Base-by-base conservation (phyloP, 345 rosid genomes). In the Rhizophora apiculata region DNA sequence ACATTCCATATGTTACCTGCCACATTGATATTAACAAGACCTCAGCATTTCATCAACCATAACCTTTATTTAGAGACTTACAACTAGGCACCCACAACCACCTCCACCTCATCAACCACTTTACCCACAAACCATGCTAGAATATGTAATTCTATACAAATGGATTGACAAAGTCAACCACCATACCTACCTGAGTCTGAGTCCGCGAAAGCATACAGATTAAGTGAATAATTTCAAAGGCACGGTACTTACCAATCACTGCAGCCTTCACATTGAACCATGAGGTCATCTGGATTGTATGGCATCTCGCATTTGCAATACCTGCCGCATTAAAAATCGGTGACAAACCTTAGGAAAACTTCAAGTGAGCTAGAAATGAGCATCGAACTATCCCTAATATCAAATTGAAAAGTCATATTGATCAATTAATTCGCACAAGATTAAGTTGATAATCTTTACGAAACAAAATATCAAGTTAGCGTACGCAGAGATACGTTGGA, bases 291-390 rank as follows among this genome's bases (percentile, higher is more conserved):
- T 21, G 97, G 97, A 73, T 95, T 95, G 66, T 92, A 95, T 26
- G 97, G 99, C 99, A 95, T 95, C 85, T 95, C 97, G 39, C 99
- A 92, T 68, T 92, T 95, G 81, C 99, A 95, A 82, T 88, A 95
- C 79, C 98, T 95, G 79, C 80, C 66, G 53, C n/a, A 34, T 5
- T 24, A 55, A 21, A 68, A 39, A 8, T 19, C 56, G 30, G 6
- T 24, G 20, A 54, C 1, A 3, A 71, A 13, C 34, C 66, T 32
- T 16, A 31, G 24, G 49, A 1, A 31, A 69, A 54, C 13, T 54
- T 54, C 58, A 8, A 54, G 19, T 7, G 9, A 55, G 15, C 27
- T 9, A 55, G 27, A 55, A 9, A 55, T 22, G 15, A 21, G 10
- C 49, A 43, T 13, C 5, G 1, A 43, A 43, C 49, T 13, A 43